A percentile compares a stretch with the other conserved stretches of the same genome.
phyloP scores from a whole-genome alignment of 1,284 basidiomycete genomes.

The Fomitopsis schrenkii region DNA sequence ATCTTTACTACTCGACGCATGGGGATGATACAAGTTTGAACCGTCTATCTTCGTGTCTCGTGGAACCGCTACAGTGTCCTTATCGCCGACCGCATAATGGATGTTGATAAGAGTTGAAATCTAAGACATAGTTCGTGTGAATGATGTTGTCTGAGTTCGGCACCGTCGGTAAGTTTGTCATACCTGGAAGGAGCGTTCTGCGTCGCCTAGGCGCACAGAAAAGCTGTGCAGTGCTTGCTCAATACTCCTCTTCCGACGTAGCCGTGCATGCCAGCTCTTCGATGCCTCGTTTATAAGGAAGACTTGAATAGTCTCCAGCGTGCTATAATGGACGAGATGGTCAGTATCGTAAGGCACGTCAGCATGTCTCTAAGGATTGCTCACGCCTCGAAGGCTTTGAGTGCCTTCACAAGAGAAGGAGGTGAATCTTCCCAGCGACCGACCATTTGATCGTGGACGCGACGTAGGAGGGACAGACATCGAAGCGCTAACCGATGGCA shows the following conservation, averaged over 20 bases:
- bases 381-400: constrained; percentile 41
- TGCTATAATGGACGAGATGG: constrained; percentile 19
- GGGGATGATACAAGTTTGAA: neutral
- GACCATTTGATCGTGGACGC: constrained; percentile 44
- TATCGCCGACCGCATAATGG: constrained; percentile 36
- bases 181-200: constrained; percentile 46
- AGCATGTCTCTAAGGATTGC: neutral
- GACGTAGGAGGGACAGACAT: constrained; percentile 39
- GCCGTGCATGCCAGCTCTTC: constrained; percentile 37
- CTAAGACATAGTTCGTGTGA: constrained; percentile 20
- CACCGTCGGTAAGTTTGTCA: neutral
- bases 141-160: neutral
- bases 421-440: constrained; percentile 44
- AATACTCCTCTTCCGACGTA: constrained; percentile 37
- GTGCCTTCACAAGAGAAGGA: constrained; percentile 36
- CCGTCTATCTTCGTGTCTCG: neutral
- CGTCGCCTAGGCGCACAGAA: constrained; percentile 36
- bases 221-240: constrained; percentile 34
- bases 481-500: constrained; percentile 42
- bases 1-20: neutral
- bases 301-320: constrained; percentile 33
- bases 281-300: constrained; percentile 38
- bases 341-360: neutral
- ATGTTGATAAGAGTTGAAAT: constrained; percentile 46
- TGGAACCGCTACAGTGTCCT: neutral